These are phyloP conservation scores for Leccinum subgranulosum DNA, from an alignment of 768 basidiomycete genomes.

Conservation along the genomic window DNA sequence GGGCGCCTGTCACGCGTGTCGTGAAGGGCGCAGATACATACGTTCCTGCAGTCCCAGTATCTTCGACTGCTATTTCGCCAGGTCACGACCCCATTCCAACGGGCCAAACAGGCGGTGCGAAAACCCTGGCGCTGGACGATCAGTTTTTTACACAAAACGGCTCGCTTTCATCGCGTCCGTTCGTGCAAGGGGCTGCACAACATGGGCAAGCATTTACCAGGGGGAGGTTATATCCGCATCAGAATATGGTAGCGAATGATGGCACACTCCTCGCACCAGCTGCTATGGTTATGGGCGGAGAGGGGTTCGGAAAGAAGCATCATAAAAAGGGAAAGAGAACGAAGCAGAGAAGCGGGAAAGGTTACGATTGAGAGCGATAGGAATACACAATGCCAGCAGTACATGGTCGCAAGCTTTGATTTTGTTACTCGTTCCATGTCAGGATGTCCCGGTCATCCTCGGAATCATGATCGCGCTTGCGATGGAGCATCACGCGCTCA, in stretches of 20 bases:
- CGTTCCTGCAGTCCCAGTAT: slow-evolving; percentile 35
- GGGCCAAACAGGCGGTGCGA: slow-evolving; percentile 38
- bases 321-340: slow-evolving; percentile 79
- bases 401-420: neutral
- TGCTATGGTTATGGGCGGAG: slow-evolving; percentile 40
- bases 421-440: slow-evolving; percentile 63
- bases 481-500: slow-evolving; percentile 66
- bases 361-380: slow-evolving; percentile 62
- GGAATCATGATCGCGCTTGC: slow-evolving; percentile 67
- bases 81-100: slow-evolving; percentile 25
- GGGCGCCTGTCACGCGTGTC: slow-evolving; percentile 84
- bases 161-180: slow-evolving; percentile 54
- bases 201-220: slow-evolving; percentile 63
- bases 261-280: slow-evolving; percentile 58
- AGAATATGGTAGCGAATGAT: slow-evolving; percentile 74
- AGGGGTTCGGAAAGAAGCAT: slow-evolving; percentile 64
- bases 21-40: slow-evolving; percentile 82
- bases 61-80: neutral
- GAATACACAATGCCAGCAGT: neutral
- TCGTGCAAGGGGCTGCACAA: slow-evolving; percentile 57
- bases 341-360: slow-evolving; percentile 91
- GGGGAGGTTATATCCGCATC: slow-evolving; percentile 74
- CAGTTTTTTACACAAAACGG: slow-evolving; percentile 73
- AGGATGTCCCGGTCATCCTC: slow-evolving; percentile 55
- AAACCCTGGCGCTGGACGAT: slow-evolving; percentile 69